phyloP scores from a whole-genome alignment of 257 asterid genomes.

The Solanum microdontum region DNA sequence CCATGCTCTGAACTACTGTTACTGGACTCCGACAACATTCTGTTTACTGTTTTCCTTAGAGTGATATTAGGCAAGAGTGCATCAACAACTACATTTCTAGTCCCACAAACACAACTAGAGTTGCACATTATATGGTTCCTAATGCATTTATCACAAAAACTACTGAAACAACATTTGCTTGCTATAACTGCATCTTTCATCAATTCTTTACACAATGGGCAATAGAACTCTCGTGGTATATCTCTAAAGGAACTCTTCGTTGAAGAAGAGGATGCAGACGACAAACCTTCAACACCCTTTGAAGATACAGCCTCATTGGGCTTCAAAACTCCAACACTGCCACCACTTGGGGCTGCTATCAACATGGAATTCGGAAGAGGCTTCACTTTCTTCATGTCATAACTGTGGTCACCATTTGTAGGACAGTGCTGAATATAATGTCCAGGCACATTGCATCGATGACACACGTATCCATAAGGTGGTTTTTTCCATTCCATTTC shows the following conservation, averaged over 20 bases:
- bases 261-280: background rate
- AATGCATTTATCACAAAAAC: conserved; percentile 41
- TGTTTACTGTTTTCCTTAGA: conserved; percentile 65
- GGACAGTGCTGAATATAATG: conserved; percentile 93
- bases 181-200: background rate
- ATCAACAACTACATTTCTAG: conserved; percentile 65
- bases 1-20: conserved; percentile 61
- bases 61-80: conserved; percentile 93
- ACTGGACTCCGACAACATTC: conserved; percentile 56
- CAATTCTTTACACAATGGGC: background rate
- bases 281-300: conserved; percentile 53
- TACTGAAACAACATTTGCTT: background rate
- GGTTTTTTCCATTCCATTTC: conserved; percentile 82
- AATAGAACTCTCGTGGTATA: conserved; percentile 46
- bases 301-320: background rate
- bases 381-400: conserved; percentile 71
- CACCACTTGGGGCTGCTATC: conserved; percentile 92
- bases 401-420: conserved; percentile 88
- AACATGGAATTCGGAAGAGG: conserved; percentile 10
- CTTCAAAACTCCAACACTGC: conserved; percentile 48
- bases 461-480: conserved; percentile 83
- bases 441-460: conserved; percentile 94
- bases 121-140: conserved; percentile 64
- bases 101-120: conserved; percentile 74
- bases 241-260: conserved; percentile 69